Conservation (phyloP, 169 alveolate species). For the Plasmodium cynomolgi region DNA sequence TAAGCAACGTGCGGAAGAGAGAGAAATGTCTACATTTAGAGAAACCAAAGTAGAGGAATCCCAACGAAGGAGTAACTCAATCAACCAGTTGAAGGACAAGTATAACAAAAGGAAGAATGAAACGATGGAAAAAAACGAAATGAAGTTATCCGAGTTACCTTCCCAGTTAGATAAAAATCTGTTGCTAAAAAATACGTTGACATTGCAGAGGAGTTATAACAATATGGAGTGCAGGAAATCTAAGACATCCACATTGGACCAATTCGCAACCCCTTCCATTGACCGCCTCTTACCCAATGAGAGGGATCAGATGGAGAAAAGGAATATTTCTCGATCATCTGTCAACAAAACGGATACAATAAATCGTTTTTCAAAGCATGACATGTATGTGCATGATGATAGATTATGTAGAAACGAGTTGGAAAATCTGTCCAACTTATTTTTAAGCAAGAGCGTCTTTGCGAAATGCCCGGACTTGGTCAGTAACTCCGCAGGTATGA, state of each 20-base stretch:
- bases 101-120: not conserved
- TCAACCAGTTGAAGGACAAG: not conserved
- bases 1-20: not conserved
- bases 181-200: slow-evolving; percentile 24
- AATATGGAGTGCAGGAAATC: slow-evolving; percentile 15
- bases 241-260: not conserved
- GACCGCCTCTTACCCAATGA: not conserved
- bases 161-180: not conserved
- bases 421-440: not conserved
- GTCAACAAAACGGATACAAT: slow-evolving; percentile 11
- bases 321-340: not conserved
- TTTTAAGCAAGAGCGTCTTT: not conserved
- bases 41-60: not conserved
- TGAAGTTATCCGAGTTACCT: not conserved
- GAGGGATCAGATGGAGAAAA: not conserved
- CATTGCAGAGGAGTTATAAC: slow-evolving; percentile 9
- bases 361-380: slow-evolving; percentile 11
- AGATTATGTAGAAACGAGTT: not conserved
- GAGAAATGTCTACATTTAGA: not conserved
- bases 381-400: not conserved
- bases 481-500: not conserved
- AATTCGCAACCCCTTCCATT: not conserved
- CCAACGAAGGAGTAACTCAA: not conserved
- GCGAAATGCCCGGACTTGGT: not conserved
- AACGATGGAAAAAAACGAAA: not conserved